phyloP scores from a whole-genome alignment of 2,329 filamentous ascomycete species.

The Fusarium brachygibbosum region DNA sequence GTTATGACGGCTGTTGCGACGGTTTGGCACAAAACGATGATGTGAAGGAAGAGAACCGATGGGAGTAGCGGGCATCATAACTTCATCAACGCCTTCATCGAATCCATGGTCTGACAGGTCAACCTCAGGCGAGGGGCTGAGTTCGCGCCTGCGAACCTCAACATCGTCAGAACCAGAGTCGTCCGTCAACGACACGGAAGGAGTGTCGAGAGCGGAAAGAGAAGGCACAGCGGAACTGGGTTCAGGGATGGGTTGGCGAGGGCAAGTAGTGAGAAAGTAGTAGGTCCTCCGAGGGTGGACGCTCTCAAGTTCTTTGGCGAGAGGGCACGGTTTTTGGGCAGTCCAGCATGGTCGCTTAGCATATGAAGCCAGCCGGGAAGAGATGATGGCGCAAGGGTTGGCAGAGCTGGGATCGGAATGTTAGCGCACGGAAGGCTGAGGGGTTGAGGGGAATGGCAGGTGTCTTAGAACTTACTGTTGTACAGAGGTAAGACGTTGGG shows the following conservation, averaged over 20 bases:
- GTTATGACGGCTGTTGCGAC: slow-evolving; percentile 70
- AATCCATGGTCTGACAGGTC: slow-evolving; percentile 90
- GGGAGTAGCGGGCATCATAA: slow-evolving; percentile 70
- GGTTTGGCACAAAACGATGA: slow-evolving; percentile 55
- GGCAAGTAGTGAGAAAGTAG: slow-evolving; percentile 93
- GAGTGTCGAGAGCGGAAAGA: slow-evolving; percentile 76
- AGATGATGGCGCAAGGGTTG: slow-evolving; percentile 95
- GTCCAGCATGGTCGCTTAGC: slow-evolving; percentile 89
- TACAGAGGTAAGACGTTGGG: slow-evolving; percentile 82
- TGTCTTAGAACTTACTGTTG: slow-evolving; percentile 79
- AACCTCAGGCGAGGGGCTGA: slow-evolving; percentile 93
- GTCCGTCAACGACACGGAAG: slow-evolving; percentile 77
- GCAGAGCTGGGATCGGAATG: slow-evolving; percentile 76
- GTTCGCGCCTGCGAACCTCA: slow-evolving; percentile 75
- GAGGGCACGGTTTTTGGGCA: slow-evolving; percentile 81
- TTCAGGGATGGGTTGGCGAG: slow-evolving; percentile 82
- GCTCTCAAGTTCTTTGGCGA: slow-evolving; percentile 92
- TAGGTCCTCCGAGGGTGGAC: slow-evolving; percentile 95
- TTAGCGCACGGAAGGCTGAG: slow-evolving; percentile 41
- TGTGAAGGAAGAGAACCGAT: slow-evolving; percentile 73
- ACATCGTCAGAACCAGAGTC: slow-evolving; percentile 75
- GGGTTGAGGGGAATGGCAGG: slow-evolving; percentile 29
- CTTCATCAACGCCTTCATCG: slow-evolving; percentile 76
- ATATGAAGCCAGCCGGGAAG: slow-evolving; percentile 89
- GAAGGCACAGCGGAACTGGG: slow-evolving; percentile 50